Conservation (phyloP, 164 flowering plant genomes). For the Magnolia officinalis region DNA sequence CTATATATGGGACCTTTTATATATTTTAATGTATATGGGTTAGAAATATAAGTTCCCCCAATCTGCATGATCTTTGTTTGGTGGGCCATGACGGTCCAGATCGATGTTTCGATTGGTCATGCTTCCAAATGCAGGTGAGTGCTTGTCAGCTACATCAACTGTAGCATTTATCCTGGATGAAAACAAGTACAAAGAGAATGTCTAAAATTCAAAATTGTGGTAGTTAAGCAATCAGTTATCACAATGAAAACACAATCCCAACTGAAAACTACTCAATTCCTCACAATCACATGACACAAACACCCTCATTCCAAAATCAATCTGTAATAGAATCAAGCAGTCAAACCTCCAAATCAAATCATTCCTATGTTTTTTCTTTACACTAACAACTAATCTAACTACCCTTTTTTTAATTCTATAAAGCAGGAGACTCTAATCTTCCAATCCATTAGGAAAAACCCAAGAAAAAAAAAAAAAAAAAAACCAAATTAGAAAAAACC, state of each 20-base stretch:
- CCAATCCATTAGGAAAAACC: background rate
- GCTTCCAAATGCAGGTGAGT: too few relatives aligned
- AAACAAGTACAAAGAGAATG: background rate
- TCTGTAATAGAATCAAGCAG: slow-evolving; percentile 1
- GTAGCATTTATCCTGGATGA: background rate
- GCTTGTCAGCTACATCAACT: too few relatives aligned
- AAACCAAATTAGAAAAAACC: background rate
- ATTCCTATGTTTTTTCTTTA: background rate
- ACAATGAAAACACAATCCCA: slow-evolving; percentile 9
- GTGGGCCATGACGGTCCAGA: too few relatives aligned
- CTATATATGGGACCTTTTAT: too few relatives aligned
- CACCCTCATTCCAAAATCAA: background rate
- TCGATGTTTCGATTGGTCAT: too few relatives aligned
- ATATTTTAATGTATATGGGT: too few relatives aligned
- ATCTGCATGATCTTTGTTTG: too few relatives aligned
- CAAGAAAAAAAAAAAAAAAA: background rate
- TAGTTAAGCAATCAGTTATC: slow-evolving; percentile 8
- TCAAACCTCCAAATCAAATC: slow-evolving; percentile 6
- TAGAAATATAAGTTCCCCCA: too few relatives aligned
- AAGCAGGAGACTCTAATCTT: background rate
- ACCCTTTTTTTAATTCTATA: background rate
- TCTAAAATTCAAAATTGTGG: background rate
- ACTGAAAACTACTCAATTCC: slow-evolving; percentile 9
- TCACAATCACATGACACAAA: background rate
- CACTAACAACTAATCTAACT: background rate